Conservation (phyloP, 805 yeast species). For the Monosporozyma aerobia region DNA sequence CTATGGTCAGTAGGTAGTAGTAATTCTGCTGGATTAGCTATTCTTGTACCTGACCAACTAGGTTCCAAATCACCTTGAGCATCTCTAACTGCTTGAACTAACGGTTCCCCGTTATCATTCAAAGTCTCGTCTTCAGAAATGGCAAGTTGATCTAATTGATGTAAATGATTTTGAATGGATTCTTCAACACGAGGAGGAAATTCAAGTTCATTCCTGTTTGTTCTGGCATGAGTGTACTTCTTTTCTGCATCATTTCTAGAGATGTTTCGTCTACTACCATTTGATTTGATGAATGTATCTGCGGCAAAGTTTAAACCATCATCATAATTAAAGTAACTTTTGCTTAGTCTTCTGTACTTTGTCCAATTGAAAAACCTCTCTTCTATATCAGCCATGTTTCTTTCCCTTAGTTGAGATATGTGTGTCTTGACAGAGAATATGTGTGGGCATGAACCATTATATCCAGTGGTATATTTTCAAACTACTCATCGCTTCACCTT, state of each 20-base stretch:
- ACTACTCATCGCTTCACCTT: too few species aligned
- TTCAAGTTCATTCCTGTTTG: background rate
- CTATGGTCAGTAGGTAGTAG: constrained; percentile 15
- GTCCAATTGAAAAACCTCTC: constrained; percentile 10
- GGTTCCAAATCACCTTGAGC: constrained; percentile 16
- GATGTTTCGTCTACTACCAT: background rate
- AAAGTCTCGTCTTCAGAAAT: background rate
- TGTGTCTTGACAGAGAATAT: too few species aligned
- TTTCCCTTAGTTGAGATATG: background rate
- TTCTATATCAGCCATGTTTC: background rate
- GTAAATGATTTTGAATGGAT: constrained; percentile 5
- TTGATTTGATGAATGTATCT: constrained; percentile 1
- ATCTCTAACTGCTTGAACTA: constrained; percentile 4
- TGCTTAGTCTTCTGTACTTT: constrained; percentile 7
- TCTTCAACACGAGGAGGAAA: constrained; percentile 1
- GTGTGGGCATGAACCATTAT: background rate
- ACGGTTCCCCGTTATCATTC: constrained; percentile 7
- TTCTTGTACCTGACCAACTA: constrained; percentile 13
- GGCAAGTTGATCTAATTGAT: constrained; percentile 4
- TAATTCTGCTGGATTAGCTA: constrained; percentile 15
- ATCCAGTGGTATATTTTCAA: background rate
- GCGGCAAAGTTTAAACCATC: background rate
- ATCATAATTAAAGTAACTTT: background rate
- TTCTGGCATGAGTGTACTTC: background rate
- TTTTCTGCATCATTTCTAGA: background rate